Percentiles rank a stretch among this genome's conserved stretches.
Conservation (phyloP, 1,284 basidiomycete genomes). For the Heimioporus retisporus region DNA sequence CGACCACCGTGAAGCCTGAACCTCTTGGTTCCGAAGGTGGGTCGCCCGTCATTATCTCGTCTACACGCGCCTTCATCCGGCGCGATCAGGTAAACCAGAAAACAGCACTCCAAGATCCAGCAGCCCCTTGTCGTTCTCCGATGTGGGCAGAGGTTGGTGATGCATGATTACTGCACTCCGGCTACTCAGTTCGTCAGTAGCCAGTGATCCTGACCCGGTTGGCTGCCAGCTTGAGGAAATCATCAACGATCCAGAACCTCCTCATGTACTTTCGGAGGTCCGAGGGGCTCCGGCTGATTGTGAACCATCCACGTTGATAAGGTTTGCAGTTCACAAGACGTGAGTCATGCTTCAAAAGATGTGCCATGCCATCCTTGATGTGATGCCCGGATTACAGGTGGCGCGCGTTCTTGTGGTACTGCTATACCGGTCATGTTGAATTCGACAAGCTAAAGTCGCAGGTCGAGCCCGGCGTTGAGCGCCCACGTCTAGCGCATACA, state of each 20-base stretch:
- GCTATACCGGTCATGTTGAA: constrained; percentile 38
- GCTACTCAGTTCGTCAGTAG: constrained; percentile 23
- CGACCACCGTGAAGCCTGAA: no score
- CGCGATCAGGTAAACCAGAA: constrained; percentile 19
- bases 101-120: neutral
- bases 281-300: neutral
- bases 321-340: constrained; percentile 40
- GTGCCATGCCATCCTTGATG: neutral
- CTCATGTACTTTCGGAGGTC: constrained; percentile 1
- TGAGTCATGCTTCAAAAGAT: constrained; percentile 18
- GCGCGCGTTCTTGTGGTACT: constrained; percentile 43
- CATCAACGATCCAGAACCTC: constrained; percentile 1
- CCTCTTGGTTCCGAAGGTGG: constrained; percentile 17
- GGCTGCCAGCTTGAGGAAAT: constrained; percentile 15
- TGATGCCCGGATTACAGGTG: constrained; percentile 30
- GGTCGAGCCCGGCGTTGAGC: constrained; percentile 22
- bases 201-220: constrained; percentile 4
- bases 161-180: neutral
- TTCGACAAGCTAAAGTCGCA: constrained; percentile 36
- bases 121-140: constrained; percentile 21
- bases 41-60: neutral
- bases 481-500: constrained; percentile 2
- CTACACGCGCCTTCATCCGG: neutral
- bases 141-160: constrained; percentile 19
- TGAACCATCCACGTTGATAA: constrained; percentile 21